These are phyloP conservation scores for Rhododendron vialii DNA, from an alignment of 148 eudicot species.

Conservation along the genomic window DNA sequence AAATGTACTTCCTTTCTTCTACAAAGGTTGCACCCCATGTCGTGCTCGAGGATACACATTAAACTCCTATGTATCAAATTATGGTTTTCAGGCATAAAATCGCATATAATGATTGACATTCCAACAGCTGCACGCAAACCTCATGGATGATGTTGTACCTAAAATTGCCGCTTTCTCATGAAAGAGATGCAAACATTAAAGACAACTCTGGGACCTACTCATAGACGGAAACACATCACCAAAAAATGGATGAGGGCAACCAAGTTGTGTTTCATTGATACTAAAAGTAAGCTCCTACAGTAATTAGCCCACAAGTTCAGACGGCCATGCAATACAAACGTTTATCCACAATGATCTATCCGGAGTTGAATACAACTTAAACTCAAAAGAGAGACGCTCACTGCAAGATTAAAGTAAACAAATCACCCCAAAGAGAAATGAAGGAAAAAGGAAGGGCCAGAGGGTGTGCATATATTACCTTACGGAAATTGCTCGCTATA, in stretches of 20 bases:
- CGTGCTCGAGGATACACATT: neutral
- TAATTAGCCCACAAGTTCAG: neutral
- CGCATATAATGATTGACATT: neutral
- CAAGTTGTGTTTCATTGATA: neutral
- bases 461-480: constrained; percentile 13
- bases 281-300: neutral
- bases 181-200: neutral
- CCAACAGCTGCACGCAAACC: neutral
- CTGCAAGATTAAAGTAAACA: constrained; percentile 1
- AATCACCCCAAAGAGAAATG: neutral
- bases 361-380: neutral
- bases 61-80: neutral
- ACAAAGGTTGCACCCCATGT: neutral
- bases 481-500: constrained; percentile 30
- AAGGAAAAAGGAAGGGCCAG: neutral
- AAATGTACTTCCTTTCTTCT: neutral
- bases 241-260: neutral
- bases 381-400: constrained; percentile 2
- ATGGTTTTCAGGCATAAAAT: neutral
- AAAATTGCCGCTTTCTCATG: neutral
- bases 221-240: neutral
- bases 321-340: neutral
- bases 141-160: neutral
- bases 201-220: neutral
- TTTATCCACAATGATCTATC: neutral